Conservation (phyloP, 2,329 filamentous ascomycete species). For the Diplocarpon rosae region DNA sequence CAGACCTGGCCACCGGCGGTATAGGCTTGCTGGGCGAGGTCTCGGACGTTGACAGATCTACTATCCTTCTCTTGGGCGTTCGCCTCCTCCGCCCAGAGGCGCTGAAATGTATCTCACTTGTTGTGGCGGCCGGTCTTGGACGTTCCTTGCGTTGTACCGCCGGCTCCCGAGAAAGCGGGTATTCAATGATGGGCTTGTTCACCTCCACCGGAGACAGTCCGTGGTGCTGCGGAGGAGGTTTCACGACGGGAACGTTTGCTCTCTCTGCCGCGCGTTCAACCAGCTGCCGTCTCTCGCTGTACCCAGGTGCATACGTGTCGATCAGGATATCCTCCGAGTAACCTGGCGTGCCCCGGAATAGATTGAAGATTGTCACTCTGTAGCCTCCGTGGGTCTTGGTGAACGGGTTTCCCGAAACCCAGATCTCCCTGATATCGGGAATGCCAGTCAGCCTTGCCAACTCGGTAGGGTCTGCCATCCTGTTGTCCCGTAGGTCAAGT, state of each 20-base stretch:
- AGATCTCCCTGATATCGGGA: conserved; percentile 85
- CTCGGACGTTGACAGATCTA: conserved; percentile 45
- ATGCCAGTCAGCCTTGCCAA: conserved; percentile 81
- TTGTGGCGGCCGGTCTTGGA: conserved; percentile 37
- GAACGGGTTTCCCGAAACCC: conserved; percentile 86
- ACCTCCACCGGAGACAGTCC: conserved; percentile 49
- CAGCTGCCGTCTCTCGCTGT: conserved; percentile 73
- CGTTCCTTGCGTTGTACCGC: conserved; percentile 49
- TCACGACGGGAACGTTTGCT: conserved; percentile 67
- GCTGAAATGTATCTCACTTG: conserved; percentile 46
- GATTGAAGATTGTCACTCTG: conserved; percentile 85
- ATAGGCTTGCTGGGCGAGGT: conserved; percentile 21
- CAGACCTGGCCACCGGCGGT: conserved; percentile 18
- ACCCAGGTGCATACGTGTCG: conserved; percentile 73
- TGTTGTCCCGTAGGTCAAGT: conserved; percentile 84
- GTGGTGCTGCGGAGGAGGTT: conserved; percentile 51
- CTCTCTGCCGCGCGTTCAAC: conserved; percentile 71
- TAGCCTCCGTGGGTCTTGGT: conserved; percentile 78
- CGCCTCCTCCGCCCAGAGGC: conserved; percentile 48
- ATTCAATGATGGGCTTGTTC: conserved; percentile 53
- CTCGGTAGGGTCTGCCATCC: conserved; percentile 80
- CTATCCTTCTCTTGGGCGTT: conserved; percentile 51
- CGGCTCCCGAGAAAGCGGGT: conserved; percentile 38
- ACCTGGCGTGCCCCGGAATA: conserved; percentile 82
- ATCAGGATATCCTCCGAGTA: conserved; percentile 86